These are phyloP conservation scores for Lobosporangium transversale DNA, from an alignment of 192 early-diverging fungal genomes.

Conservation along the genomic window DNA sequence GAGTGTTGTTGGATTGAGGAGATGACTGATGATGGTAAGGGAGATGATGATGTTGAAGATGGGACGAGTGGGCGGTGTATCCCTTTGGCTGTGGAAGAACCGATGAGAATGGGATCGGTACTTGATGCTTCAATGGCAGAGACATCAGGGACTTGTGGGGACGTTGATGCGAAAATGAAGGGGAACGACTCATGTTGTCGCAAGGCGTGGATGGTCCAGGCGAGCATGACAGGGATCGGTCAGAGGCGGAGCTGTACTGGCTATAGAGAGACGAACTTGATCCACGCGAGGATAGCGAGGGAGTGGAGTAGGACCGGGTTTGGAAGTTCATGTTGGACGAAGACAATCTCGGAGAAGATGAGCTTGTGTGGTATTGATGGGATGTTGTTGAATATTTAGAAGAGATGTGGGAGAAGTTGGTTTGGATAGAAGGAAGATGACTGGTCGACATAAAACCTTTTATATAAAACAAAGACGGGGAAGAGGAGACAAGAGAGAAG, in stretches of 20 bases:
- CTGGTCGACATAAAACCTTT: neutral
- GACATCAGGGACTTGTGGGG: conserved; percentile 21
- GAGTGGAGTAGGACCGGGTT: conserved; percentile 20
- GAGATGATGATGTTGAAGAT: conserved; percentile 16
- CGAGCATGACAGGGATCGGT: conserved; percentile 34
- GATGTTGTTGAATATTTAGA: conserved; percentile 7
- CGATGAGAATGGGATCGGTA: conserved; percentile 26
- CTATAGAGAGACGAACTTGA: conserved; percentile 46
- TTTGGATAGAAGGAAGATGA: conserved; percentile 38
- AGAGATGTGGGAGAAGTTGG: conserved; percentile 22
- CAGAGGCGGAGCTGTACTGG: conserved; percentile 41
- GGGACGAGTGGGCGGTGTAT: conserved; percentile 4
- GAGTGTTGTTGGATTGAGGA: conserved; percentile 33
- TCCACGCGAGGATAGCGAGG: conserved; percentile 34
- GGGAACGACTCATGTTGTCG: conserved; percentile 37
- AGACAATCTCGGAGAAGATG: conserved; percentile 18
- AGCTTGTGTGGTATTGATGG: conserved; percentile 15
- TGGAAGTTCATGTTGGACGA: conserved; percentile 29
- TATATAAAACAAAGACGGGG: neutral
- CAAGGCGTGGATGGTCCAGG: conserved; percentile 40
- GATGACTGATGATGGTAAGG: conserved; percentile 17
- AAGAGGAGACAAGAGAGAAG: no score
- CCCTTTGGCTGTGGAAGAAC: conserved; percentile 22
- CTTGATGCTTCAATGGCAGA: conserved; percentile 1
- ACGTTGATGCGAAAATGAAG: conserved; percentile 46